Conservation (phyloP, 257 asterid species). For the Datura wrightii region DNA sequence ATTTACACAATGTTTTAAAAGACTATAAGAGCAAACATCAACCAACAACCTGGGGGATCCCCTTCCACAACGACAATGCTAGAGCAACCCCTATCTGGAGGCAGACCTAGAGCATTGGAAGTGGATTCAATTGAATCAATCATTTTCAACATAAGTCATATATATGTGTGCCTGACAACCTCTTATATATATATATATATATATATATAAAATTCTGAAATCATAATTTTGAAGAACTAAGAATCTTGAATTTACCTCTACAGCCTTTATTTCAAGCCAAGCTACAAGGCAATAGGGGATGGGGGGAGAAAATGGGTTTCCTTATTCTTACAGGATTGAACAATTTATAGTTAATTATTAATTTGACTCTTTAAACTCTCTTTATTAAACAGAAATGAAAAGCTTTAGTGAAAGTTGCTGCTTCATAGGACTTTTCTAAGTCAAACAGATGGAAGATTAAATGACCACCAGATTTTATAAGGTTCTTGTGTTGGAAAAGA, state of each 20-base stretch:
- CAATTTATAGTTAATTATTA: too few relatives aligned
- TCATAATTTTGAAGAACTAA: too few relatives aligned
- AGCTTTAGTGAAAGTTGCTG: neutral
- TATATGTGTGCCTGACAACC: neutral
- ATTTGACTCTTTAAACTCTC: too few relatives aligned
- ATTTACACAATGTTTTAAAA: neutral
- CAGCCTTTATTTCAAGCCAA: too few relatives aligned
- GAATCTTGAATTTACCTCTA: too few relatives aligned
- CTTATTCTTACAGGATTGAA: too few relatives aligned
- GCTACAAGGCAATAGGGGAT: too few relatives aligned
- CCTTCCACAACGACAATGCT: neutral
- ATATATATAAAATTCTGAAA: too few relatives aligned
- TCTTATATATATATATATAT: neutral
- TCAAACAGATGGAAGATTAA: neutral
- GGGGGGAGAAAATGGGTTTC: too few relatives aligned
- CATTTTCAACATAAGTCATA: neutral
- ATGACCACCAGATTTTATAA: neutral
- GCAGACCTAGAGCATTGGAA: too few relatives aligned
- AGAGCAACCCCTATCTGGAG: neutral
- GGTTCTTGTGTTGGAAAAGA: too few relatives aligned
- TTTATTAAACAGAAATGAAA: neutral
- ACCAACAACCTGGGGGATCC: neutral
- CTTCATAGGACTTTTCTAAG: neutral
- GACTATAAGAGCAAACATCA: conserved; percentile 1
- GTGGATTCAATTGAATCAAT: neutral